Evolutionary conservation across 108 stramenopile genomes (phyloP).

Genomic region (Parietichytrium sp.): DNA sequence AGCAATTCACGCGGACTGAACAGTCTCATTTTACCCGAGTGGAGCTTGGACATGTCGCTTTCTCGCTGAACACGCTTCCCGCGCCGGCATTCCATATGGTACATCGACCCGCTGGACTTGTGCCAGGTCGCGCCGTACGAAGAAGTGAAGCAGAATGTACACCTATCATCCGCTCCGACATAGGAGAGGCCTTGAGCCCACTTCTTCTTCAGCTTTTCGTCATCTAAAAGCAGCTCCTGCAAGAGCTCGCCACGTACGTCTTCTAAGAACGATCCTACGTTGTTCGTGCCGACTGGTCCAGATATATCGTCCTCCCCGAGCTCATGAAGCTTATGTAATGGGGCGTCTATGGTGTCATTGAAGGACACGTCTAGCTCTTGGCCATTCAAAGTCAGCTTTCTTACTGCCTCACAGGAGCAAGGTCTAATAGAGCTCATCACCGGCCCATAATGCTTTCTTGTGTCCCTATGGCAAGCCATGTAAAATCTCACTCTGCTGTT

Average conservation of each 20-base stretch:
- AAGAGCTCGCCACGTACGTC: background rate
- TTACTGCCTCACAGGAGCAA: background rate
- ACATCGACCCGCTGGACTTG: background rate
- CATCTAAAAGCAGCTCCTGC: background rate
- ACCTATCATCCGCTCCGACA: background rate
- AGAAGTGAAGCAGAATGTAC: slow-evolving; percentile 32
- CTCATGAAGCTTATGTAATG: background rate
- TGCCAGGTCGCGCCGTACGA: slow-evolving; percentile 6
- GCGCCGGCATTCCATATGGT: background rate
- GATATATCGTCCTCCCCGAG: background rate
- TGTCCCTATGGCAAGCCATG: slow-evolving; percentile 13
- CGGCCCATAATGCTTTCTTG: background rate
- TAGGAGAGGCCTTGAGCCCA: slow-evolving; percentile 14
- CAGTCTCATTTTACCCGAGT: background rate
- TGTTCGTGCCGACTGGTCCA: background rate
- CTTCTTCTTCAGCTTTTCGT: background rate
- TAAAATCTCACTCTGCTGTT: slow-evolving; percentile 25
- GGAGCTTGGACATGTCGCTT: background rate
- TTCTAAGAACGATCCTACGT: background rate
- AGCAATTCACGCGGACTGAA: slow-evolving; percentile 26
- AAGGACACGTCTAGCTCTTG: background rate
- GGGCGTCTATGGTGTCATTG: background rate
- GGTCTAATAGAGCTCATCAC: background rate
- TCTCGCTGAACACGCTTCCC: background rate
- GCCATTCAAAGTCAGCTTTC: background rate